phyloP scores from a whole-genome alignment of 1,284 basidiomycete species.

The Xerocomus minutiporus region DNA sequence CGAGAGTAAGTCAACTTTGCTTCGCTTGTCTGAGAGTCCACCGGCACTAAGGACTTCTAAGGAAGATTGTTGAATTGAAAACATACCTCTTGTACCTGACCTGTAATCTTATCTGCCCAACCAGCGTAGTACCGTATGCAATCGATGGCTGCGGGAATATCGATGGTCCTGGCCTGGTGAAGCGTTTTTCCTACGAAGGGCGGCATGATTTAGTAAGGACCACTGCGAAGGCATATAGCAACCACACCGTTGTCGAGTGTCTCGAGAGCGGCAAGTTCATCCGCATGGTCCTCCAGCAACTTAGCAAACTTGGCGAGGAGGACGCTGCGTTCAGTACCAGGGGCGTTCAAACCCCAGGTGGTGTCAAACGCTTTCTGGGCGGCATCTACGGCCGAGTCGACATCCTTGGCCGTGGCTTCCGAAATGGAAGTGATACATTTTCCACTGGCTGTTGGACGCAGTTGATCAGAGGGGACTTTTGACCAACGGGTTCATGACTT shows the following conservation, averaged over 20 bases:
- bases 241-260: slow-evolving; percentile 46
- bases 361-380: slow-evolving; percentile 71
- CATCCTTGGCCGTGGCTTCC: slow-evolving; percentile 65
- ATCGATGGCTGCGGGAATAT: slow-evolving; percentile 66
- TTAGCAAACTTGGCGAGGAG: slow-evolving; percentile 53
- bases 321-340: slow-evolving; percentile 50
- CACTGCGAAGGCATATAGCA: not conserved
- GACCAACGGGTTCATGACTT: slow-evolving; percentile 6
- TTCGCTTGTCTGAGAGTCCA: slow-evolving; percentile 48
- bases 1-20: slow-evolving; percentile 75
- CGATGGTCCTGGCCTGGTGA: slow-evolving; percentile 64
- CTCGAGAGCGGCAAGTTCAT: slow-evolving; percentile 61
- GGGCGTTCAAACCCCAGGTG: slow-evolving; percentile 50
- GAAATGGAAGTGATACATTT: slow-evolving; percentile 65
- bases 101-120: slow-evolving; percentile 85
- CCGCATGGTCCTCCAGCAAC: slow-evolving; percentile 55
- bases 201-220: not conserved
- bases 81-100: slow-evolving; percentile 68
- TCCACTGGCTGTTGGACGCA: slow-evolving; percentile 50
- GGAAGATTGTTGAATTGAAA: no score
- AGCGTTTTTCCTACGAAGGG: slow-evolving; percentile 64
- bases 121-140: slow-evolving; percentile 72
- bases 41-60: not conserved
- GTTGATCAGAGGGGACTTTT: not conserved
- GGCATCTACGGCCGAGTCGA: slow-evolving; percentile 72